Evolutionary conservation across 2,329 filamentous ascomycete genomes (phyloP).

Genomic region (Neofusicoccum umdonicola): DNA sequence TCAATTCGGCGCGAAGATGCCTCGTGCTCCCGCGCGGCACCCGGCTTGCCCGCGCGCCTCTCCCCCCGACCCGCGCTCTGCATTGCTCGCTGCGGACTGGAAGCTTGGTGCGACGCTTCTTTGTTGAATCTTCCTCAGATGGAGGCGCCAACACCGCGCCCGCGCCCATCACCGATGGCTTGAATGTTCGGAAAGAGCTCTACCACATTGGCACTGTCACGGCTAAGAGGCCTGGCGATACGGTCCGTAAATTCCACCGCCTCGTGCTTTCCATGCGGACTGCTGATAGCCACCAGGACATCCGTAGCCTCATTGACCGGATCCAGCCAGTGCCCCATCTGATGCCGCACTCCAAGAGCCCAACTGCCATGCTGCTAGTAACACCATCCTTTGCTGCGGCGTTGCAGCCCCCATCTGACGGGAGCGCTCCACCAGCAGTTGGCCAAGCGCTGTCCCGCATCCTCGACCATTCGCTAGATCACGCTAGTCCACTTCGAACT

Average conservation of each 20-base stretch:
- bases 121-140: neutral
- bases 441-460: neutral
- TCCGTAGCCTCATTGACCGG: neutral
- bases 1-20: neutral
- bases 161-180: neutral
- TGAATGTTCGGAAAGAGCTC: neutral
- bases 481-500: neutral
- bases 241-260: neutral
- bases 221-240: neutral
- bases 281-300: neutral
- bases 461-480: neutral
- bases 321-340: neutral
- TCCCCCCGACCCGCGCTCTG: neutral
- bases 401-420: neutral
- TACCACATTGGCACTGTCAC: slow-evolving; percentile 4
- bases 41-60: neutral
- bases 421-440: neutral
- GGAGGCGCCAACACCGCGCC: neutral
- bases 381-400: neutral
- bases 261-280: neutral
- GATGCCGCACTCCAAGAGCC: neutral
- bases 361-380: neutral
- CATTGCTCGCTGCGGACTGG: neutral
- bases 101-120: neutral
- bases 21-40: neutral